A percentile compares a stretch with the other conserved stretches of the same genome.
These are phyloP conservation scores for Populus deltoides DNA, from an alignment of 345 rosid species.

Conservation along the genomic window DNA sequence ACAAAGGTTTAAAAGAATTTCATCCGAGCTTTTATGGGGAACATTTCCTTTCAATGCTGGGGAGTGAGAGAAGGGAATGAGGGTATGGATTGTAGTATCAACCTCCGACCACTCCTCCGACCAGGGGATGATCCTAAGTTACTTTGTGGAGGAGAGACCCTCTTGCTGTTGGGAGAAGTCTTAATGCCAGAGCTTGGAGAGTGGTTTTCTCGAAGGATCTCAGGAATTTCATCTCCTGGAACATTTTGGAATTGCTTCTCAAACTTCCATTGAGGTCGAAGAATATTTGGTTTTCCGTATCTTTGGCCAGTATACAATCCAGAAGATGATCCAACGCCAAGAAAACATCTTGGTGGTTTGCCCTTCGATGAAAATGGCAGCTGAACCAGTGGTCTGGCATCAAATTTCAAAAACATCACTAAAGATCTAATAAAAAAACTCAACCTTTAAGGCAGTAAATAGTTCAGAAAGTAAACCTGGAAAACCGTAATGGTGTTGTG, in stretches of 20 bases:
- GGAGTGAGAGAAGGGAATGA: slow-evolving; percentile 96
- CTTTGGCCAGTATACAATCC: slow-evolving; percentile 30
- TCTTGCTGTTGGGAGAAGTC: slow-evolving; percentile 87
- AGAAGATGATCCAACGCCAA: slow-evolving; percentile 47
- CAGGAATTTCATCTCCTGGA: slow-evolving; percentile 62
- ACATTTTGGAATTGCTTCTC: slow-evolving; percentile 48
- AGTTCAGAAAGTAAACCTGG: slow-evolving; percentile 48
- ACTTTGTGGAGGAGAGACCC: slow-evolving; percentile 82
- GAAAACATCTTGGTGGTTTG: slow-evolving; percentile 63
- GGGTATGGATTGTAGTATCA: slow-evolving; percentile 87
- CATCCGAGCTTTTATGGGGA: slow-evolving; percentile 6
- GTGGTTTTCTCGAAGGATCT: slow-evolving; percentile 46
- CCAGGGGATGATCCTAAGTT: slow-evolving; percentile 59
- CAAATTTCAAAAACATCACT: slow-evolving; percentile 6
- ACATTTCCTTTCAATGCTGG: slow-evolving; percentile 48
- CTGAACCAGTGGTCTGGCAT: slow-evolving; percentile 59
- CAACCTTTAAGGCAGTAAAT: neutral
- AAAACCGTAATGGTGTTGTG: slow-evolving; percentile 61
- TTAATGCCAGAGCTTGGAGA: slow-evolving; percentile 51
- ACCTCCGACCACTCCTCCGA: slow-evolving; percentile 71
- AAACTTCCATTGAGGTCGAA: slow-evolving; percentile 39
- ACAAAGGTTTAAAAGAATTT: slow-evolving; percentile 26
- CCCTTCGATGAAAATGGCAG: slow-evolving; percentile 63
- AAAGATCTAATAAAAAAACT: slow-evolving; percentile 1
- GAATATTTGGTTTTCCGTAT: slow-evolving; percentile 42